These are phyloP conservation scores for Beta corolliflora DNA, from an alignment of 179 eudicot genomes.

Conservation along the genomic window DNA sequence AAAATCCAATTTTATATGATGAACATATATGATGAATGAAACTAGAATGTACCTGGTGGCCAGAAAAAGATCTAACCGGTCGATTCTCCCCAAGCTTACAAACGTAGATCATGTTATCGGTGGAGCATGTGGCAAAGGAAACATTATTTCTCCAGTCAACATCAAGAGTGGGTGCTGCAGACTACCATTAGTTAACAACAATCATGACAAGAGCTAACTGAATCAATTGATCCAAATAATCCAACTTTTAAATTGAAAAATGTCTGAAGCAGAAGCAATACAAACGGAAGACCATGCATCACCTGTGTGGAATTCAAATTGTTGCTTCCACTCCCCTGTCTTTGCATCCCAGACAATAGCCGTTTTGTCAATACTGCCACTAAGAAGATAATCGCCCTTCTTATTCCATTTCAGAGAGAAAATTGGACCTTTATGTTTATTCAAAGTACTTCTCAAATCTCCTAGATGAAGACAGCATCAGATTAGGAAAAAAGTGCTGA, in stretches of 20 bases:
- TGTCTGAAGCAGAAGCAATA: background rate
- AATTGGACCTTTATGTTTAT: conserved; percentile 81
- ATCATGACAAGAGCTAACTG: background rate
- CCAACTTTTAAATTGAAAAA: background rate
- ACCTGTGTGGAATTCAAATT: conserved; percentile 79
- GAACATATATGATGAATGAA: background rate
- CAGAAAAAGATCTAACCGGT: conserved; percentile 67
- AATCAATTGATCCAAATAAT: background rate
- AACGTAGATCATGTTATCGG: conserved; percentile 83
- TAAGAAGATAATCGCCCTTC: conserved; percentile 84
- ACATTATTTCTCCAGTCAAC: conserved; percentile 91
- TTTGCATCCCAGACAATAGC: conserved; percentile 91
- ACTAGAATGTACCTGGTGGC: conserved; percentile 63
- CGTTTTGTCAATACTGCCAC: conserved; percentile 84
- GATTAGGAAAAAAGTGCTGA: background rate
- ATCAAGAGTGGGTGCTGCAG: conserved; percentile 81
- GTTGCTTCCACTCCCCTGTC: conserved; percentile 69
- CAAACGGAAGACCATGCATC: background rate
- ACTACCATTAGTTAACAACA: conserved; percentile 12
- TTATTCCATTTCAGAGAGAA: conserved; percentile 90
- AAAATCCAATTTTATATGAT: no score
- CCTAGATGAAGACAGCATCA: conserved; percentile 38
- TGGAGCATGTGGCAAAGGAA: conserved; percentile 90
- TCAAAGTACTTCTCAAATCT: conserved; percentile 63
- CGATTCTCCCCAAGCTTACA: conserved; percentile 79